These are phyloP conservation scores for Irineochytrium annulatum DNA, from an alignment of 192 early-diverging fungal species.

Conservation along the genomic window DNA sequence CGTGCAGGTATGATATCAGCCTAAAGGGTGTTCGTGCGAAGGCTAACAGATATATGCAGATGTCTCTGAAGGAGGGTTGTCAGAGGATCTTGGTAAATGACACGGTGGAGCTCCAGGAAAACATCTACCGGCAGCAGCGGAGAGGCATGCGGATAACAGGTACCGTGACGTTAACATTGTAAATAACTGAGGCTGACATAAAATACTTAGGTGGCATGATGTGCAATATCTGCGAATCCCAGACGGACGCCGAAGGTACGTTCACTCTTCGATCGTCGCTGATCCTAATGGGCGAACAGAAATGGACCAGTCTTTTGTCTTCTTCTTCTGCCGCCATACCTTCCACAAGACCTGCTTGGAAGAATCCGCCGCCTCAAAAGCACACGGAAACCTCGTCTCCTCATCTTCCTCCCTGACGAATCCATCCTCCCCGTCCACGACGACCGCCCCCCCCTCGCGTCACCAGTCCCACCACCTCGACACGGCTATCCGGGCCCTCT, in stretches of 20 bases:
- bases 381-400: too few species aligned
- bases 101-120: constrained; percentile 67
- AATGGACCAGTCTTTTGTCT: constrained; percentile 40
- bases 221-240: constrained; percentile 24
- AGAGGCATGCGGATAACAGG: neutral
- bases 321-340: constrained; percentile 90
- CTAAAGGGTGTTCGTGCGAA: too few species aligned
- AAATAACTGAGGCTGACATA: neutral
- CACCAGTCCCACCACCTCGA: too few species aligned
- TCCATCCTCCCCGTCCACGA: too few species aligned
- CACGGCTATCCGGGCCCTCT: too few species aligned
- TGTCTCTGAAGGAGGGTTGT: constrained; percentile 85
- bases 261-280: constrained; percentile 19
- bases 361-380: constrained; percentile 1
- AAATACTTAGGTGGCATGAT: neutral
- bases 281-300: constrained; percentile 38
- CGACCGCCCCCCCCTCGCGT: too few species aligned
- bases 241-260: constrained; percentile 29
- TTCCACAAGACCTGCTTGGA: constrained; percentile 82
- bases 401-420: too few species aligned
- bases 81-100: constrained; percentile 86
- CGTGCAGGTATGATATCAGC: constrained; percentile 61
- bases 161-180: neutral
- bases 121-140: constrained; percentile 4
- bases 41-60: constrained; percentile 36